These are phyloP conservation scores for Sclerotinia trifoliorum DNA, from an alignment of 2,329 filamentous ascomycete genomes.

Conservation along the genomic window DNA sequence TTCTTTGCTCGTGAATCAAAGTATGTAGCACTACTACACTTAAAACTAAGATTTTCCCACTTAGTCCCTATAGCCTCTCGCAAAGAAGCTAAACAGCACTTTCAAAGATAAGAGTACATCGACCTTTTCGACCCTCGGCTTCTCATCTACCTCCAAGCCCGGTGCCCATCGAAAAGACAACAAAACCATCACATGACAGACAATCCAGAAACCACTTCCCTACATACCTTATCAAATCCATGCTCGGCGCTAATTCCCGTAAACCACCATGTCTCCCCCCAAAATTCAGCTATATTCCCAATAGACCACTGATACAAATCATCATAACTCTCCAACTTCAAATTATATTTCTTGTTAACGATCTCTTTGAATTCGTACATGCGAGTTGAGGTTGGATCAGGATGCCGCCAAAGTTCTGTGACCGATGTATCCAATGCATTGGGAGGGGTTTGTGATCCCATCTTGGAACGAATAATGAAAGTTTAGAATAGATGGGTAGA, in stretches of 20 bases:
- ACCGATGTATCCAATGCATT: not conserved
- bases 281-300: slow-evolving; percentile 71
- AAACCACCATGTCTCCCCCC: slow-evolving; percentile 82
- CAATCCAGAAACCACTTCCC: slow-evolving; percentile 26
- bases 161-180: not conserved
- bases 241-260: slow-evolving; percentile 70
- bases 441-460: slow-evolving; percentile 1
- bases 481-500: not conserved
- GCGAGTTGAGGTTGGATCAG: slow-evolving; percentile 62
- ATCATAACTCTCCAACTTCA: slow-evolving; percentile 64
- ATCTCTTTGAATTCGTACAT: slow-evolving; percentile 71
- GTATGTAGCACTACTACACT: slow-evolving; percentile 11
- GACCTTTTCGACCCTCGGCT: not conserved
- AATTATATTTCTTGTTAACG: slow-evolving; percentile 65
- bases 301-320: slow-evolving; percentile 86
- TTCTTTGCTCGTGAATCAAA: not conserved
- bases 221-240: slow-evolving; percentile 56
- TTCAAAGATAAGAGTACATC: not conserved
- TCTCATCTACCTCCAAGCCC: not conserved
- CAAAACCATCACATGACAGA: slow-evolving; percentile 19
- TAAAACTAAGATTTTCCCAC: not conserved
- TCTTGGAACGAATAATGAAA: not conserved
- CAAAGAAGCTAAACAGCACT: not conserved
- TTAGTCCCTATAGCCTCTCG: not conserved
- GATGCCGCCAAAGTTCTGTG: slow-evolving; percentile 68